Base-by-base conservation (phyloP, 768 basidiomycete species). In the Termitomyces titanicus region DNA sequence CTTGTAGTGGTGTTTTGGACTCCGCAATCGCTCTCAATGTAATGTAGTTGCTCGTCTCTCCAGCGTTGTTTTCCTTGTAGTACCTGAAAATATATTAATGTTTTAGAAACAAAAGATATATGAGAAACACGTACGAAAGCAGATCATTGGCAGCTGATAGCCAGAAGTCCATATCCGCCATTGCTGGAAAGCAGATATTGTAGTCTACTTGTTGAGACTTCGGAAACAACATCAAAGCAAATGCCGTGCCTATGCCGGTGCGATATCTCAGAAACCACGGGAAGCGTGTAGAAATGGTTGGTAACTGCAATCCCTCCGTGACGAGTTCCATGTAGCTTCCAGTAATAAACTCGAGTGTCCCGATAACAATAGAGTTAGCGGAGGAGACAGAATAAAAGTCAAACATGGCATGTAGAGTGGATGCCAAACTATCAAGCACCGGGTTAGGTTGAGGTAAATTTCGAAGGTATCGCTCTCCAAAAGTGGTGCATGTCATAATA, bases 81-180 rank as follows among this genome's bases (percentile, higher is more conserved):
- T 60, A 62, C 24, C 59, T 64, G 31, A 10, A 24, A 25, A 27
- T 9, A 9, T 40, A n/a, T 24, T 15, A 15, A n/a, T 5, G 8
- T 5, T 27, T 29, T 39, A 13, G 38, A 15, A 15, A 13, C 27
- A 27, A 29, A 18, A 11, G 4, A 7, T 17, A 1, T 22, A 5
- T 27, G 24, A 27, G 2, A 25, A 35, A 29, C 15, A 58, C 64
- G n/a, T 15, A 64, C 61, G 64, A 64, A 24, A 64, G 40, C 5
- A 64, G 13, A 45, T 64, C 61, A 44, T 64, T 64, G 13, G 33
- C 31, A 9, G 51, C 33, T 5, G 53, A 52, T 1, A 58, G 46
- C 53, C 54, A 61, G 22, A 52, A 58, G n/a, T 52, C 51, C 56
- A 64, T 64, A 15, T 61, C 60, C 2, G 57, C 48, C 17, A 62